These are phyloP conservation scores for Thecaphora frezii DNA, from an alignment of 1,284 basidiomycete species.

Conservation along the genomic window DNA sequence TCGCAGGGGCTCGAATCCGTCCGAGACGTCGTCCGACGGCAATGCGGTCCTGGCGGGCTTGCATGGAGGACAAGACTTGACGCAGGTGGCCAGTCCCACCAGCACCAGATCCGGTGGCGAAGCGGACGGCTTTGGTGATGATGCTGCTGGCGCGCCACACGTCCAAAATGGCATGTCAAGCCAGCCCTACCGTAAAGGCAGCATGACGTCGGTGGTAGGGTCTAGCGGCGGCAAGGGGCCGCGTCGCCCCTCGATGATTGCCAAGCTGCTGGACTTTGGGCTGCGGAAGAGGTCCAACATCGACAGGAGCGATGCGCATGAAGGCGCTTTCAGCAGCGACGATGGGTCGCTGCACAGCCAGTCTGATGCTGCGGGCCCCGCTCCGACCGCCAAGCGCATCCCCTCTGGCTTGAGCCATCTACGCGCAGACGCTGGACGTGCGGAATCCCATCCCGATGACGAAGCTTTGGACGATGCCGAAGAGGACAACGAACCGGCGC, in stretches of 20 bases:
- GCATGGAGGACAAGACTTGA: not conserved
- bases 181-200: not conserved
- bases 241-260: constrained; percentile 33
- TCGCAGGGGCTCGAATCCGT: not conserved
- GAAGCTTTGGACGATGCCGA: constrained; percentile 39
- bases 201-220: not conserved
- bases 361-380: constrained; percentile 3
- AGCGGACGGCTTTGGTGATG: too few species aligned
- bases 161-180: too few species aligned
- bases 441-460: constrained; percentile 14
- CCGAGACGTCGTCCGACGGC: not conserved
- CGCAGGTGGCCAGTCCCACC: not conserved
- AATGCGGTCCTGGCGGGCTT: not conserved
- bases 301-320: constrained; percentile 11
- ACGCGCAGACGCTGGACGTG: not conserved
- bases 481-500: constrained; percentile 39
- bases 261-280: constrained; percentile 30
- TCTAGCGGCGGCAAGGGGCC: constrained; percentile 2
- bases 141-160: too few species aligned
- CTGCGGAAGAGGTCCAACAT: constrained; percentile 23
- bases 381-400: constrained; percentile 2
- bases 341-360: not conserved
- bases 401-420: constrained; percentile 19
- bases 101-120: not conserved
- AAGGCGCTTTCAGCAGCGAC: constrained; percentile 2